These are phyloP conservation scores for Diaporthe velutina DNA, from an alignment of 2,329 filamentous ascomycete species.

Conservation along the genomic window DNA sequence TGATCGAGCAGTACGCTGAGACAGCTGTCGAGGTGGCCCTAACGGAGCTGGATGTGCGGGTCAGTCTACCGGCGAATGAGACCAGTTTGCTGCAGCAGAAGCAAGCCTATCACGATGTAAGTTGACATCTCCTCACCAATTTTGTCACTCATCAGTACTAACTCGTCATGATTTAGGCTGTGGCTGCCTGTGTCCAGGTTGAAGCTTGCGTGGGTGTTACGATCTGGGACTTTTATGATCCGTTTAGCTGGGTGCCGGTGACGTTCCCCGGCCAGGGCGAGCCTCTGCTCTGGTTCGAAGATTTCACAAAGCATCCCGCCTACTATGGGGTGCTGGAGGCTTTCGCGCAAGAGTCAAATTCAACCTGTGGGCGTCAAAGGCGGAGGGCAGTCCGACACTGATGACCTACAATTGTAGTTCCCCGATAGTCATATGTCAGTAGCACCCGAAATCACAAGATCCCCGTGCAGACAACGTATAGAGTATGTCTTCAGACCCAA, in stretches of 20 bases:
- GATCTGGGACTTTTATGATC: conserved; percentile 58
- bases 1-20: conserved; percentile 61
- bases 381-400: not conserved
- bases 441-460: not conserved
- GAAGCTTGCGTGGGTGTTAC: conserved; percentile 56
- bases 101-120: conserved; percentile 54
- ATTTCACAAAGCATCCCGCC: conserved; percentile 52
- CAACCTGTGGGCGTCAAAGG: not conserved
- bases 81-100: conserved; percentile 60
- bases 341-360: conserved; percentile 15
- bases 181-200: conserved; percentile 49
- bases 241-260: conserved; percentile 51
- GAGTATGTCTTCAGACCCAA: not conserved
- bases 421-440: not conserved
- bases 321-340: conserved; percentile 54
- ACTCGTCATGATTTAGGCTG: conserved; percentile 3
- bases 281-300: conserved; percentile 50
- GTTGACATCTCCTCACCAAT: not conserved
- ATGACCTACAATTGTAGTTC: not conserved
- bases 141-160: not conserved
- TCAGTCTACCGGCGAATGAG: conserved; percentile 52
- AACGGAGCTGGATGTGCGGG: conserved; percentile 71
- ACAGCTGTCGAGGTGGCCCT: conserved; percentile 68
- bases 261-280: conserved; percentile 51
- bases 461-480: not conserved